Evolutionary conservation across 768 basidiomycete species (phyloP).

Genomic region (Clathrus columnatus): DNA sequence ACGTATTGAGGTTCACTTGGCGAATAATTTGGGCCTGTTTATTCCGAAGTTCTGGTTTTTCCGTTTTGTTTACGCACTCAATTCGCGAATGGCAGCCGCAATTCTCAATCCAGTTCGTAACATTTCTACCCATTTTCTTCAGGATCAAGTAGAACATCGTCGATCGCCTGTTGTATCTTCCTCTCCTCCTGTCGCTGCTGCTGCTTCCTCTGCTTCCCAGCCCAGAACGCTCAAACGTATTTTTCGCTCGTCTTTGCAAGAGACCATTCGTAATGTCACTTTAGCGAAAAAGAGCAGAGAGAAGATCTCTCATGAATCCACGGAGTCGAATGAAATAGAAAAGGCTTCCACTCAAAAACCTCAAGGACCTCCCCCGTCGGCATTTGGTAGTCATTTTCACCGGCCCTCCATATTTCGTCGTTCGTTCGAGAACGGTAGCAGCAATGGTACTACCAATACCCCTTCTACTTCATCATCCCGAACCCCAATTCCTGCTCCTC

Average conservation of each 20-base stretch:
- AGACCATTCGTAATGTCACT: conserved; percentile 5
- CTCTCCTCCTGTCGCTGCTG: background rate
- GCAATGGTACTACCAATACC: background rate
- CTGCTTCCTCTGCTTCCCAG: background rate
- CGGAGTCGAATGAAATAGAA: background rate
- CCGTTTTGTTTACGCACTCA: background rate
- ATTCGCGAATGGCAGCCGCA: background rate
- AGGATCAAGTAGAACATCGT: background rate
- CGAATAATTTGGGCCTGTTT: background rate
- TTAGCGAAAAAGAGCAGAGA: background rate
- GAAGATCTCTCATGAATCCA: background rate
- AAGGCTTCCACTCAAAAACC: background rate
- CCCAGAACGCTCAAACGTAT: conserved; percentile 2
- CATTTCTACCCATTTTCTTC: background rate
- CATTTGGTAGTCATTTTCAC: background rate
- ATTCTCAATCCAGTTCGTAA: background rate
- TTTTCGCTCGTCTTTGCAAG: conserved; percentile 8
- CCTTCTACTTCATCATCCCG: background rate
- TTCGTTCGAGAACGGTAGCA: background rate
- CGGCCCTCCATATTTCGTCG: conserved; percentile 6
- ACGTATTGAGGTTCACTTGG: background rate
- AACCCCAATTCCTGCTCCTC: background rate
- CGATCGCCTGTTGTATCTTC: background rate
- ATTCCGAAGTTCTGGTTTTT: background rate
- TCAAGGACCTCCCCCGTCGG: background rate